Evolutionary conservation across 2,329 filamentous ascomycete species (phyloP).

Genomic region (Monosporascus sp.): DNA sequence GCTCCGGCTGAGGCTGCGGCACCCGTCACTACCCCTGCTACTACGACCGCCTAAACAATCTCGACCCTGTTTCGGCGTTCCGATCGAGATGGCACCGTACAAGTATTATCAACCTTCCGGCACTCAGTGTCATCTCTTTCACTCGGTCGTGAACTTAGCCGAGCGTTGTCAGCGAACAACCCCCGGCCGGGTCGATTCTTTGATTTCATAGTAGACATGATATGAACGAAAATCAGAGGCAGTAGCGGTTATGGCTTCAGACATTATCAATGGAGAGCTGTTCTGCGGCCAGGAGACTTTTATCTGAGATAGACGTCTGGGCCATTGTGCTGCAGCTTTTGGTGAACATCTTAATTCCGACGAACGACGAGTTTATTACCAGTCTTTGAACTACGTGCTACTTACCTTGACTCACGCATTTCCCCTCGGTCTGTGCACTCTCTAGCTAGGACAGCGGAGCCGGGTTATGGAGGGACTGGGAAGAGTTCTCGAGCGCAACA

Average conservation of each 20-base stretch:
- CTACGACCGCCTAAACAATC: constrained; percentile 27
- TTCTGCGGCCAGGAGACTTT: constrained; percentile 13
- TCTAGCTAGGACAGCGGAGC: constrained; percentile 18
- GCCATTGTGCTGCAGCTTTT: constrained; percentile 19
- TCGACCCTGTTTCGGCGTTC: constrained; percentile 4
- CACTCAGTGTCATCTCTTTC: constrained; percentile 18
- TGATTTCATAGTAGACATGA: constrained; percentile 25
- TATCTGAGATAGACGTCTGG: constrained; percentile 16
- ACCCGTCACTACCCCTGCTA: constrained; percentile 14
- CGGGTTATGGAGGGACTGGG: constrained; percentile 23
- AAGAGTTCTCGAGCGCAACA: constrained; percentile 24
- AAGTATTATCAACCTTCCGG: constrained; percentile 12
- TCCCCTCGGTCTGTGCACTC: constrained; percentile 26
- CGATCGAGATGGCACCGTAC: constrained; percentile 17
- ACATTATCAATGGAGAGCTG: constrained; percentile 16
- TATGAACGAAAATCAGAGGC: constrained; percentile 17
- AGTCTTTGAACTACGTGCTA: constrained; percentile 6
- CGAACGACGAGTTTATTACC: constrained; percentile 24
- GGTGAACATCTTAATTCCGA: constrained; percentile 26
- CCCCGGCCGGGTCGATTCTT: constrained; percentile 16
- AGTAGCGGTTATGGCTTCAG: constrained; percentile 21
- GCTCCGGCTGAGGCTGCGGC: constrained; percentile 11
- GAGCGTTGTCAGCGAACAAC: constrained; percentile 12
- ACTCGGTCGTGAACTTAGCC: constrained; percentile 14
- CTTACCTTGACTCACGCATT: constrained; percentile 15